Evolutionary conservation across 768 basidiomycete species (phyloP), one percentile per base, ranked within the genome.

Genomic region (Tylopilus vinaceipallidus): DNA sequence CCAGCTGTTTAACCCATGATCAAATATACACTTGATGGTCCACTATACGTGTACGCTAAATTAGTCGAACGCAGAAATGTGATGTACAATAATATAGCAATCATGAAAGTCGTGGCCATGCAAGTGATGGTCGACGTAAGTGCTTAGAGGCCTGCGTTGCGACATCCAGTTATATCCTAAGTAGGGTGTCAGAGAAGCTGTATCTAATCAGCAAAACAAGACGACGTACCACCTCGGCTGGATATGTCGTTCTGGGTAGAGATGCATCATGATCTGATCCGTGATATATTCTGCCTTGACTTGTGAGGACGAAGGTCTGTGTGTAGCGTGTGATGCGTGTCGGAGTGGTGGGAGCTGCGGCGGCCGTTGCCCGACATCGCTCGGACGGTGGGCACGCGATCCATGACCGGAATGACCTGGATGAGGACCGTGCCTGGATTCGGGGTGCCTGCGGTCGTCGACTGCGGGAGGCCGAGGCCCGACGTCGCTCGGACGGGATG

Each of bases 181-280:
- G 26, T 19, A 17, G 17, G 11, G 27, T 33, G 4, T 16, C 32
- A 34, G 17, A 58, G 39, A 33, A 7, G 6, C 2, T 6, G 4
- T 14, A 29, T 40, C 20, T 26, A 50, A 54, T 27, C 11, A 29
- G 17, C 8, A 22, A 42, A n/a, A 10, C 16, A 23, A 46, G 36
- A 29, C 2, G 12, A 45, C 66, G 49, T 42, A 69, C 66, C 66
- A 68, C 56, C 66, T 54, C 12, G 66, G 66, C 41, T 63, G 68
- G 16, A 68, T 68, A 23, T 51, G 48, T 52, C 54, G 65, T 52
- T 68, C 66, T 23, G 66, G 66, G 36, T 69, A 69, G 11, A 68
- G 55, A 33, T 64, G 52, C 66, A 68, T 68, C 63, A 68, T 58
- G 38, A 69, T 69, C 45, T 69, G 68, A 53, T 68, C 66, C 2